A percentile compares a stretch with the other conserved stretches of the same genome.
Conservation (phyloP, 257 asterid species). For the Solanum clarkiae region DNA sequence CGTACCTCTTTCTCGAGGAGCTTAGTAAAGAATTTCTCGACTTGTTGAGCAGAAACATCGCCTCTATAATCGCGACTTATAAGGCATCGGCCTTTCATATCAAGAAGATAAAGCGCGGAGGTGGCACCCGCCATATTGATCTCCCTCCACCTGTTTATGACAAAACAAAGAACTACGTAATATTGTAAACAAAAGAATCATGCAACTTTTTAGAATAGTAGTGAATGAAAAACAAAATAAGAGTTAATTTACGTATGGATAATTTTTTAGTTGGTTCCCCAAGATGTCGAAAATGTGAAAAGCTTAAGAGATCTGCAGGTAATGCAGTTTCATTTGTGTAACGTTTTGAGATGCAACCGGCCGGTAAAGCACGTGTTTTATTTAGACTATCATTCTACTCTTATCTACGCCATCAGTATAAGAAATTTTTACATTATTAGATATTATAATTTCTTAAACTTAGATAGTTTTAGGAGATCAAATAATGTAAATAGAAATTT, state of each 20-base stretch:
- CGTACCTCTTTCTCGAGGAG: conserved; percentile 79
- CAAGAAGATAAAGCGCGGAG: conserved; percentile 97
- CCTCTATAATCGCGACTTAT: conserved; percentile 99
- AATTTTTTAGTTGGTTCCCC: neutral
- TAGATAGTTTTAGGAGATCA: no score
- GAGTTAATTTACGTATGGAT: neutral
- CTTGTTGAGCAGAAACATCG: conserved; percentile 77
- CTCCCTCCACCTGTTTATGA: neutral
- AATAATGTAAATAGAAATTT: no score
- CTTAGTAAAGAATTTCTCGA: conserved; percentile 84
- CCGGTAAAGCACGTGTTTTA: neutral
- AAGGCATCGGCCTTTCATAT: conserved; percentile 82
- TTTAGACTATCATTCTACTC: neutral
- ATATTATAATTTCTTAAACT: neutral
- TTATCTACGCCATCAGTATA: neutral
- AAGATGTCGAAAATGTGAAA: neutral
- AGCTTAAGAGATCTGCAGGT: neutral
- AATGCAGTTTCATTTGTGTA: neutral
- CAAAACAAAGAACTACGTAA: neutral
- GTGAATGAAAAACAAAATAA: neutral
- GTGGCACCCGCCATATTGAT: conserved; percentile 83
- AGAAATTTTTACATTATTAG: neutral
- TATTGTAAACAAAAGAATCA: neutral
- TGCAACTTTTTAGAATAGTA: neutral
- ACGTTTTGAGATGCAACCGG: neutral